Evolutionary conservation across 2,329 filamentous ascomycete species (phyloP).

Genomic region (Trichoderma pleuroti): DNA sequence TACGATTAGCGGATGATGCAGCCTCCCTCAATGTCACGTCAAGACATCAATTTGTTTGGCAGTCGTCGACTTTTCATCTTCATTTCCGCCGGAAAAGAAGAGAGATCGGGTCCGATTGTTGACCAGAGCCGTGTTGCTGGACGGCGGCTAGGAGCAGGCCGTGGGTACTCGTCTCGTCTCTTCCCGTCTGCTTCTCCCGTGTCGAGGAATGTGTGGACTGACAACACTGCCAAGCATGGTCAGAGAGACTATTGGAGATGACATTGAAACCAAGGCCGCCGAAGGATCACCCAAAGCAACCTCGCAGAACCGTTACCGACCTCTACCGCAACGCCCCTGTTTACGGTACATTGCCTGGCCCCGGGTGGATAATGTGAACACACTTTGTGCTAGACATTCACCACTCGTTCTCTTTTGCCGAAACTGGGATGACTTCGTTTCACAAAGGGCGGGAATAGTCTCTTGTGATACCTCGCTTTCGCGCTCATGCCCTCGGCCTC

Average conservation of each 20-base stretch:
- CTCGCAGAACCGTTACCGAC: background rate
- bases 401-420: conserved; percentile 5
- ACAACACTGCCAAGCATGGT: background rate
- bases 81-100: background rate
- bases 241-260: background rate
- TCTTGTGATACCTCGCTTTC: conserved; percentile 17
- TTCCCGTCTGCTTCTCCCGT: background rate
- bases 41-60: background rate
- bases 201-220: background rate
- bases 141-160: background rate
- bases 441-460: conserved; percentile 5
- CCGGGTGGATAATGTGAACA: background rate
- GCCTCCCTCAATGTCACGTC: background rate
- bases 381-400: background rate
- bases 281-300: background rate
- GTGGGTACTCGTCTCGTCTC: background rate
- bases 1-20: background rate
- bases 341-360: background rate
- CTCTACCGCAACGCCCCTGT: background rate
- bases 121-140: background rate
- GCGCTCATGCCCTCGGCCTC: conserved; percentile 5
- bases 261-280: background rate
- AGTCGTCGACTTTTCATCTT: background rate
- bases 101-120: background rate
- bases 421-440: conserved; percentile 6